These are phyloP conservation scores for Saposhnikovia divaricata DNA, from an alignment of 129 eudicot species.

Conservation along the genomic window DNA sequence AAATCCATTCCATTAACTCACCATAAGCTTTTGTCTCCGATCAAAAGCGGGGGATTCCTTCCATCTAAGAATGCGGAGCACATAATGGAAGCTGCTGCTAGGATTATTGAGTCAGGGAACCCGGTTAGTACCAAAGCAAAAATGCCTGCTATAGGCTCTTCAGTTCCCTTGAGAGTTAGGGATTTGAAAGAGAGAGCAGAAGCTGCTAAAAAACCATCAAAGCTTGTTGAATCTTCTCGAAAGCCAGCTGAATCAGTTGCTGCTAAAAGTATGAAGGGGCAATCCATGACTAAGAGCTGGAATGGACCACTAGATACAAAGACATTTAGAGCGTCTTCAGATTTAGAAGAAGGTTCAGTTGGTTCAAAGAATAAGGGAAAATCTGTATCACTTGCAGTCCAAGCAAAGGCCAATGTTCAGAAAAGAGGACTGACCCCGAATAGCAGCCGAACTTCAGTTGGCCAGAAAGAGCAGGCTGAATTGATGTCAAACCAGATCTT, in stretches of 20 bases:
- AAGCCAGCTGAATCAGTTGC: constrained; percentile 41
- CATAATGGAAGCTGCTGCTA: constrained; percentile 91
- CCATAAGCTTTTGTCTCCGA: constrained; percentile 78
- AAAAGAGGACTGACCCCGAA: constrained; percentile 55
- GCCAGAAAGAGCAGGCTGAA: constrained; percentile 28
- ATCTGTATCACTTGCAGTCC: constrained; percentile 83
- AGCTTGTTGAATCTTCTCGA: constrained; percentile 37
- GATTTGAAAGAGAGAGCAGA: constrained; percentile 58
- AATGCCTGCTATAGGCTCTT: constrained; percentile 42
- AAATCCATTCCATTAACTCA: constrained; percentile 74
- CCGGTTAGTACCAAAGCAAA: constrained; percentile 21
- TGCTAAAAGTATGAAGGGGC: constrained; percentile 51
- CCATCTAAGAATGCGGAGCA: constrained; percentile 57
- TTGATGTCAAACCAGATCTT: constrained; percentile 21
- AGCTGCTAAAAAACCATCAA: constrained; percentile 38
- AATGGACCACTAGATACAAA: constrained; percentile 46
- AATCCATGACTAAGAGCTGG: constrained; percentile 66
- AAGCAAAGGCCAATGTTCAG: constrained; percentile 91
- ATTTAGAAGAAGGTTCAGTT: constrained; percentile 32
- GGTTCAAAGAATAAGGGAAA: constrained; percentile 37
- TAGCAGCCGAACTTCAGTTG: constrained; percentile 16
- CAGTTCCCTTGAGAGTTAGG: constrained; percentile 59
- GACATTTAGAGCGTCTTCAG: constrained; percentile 29
- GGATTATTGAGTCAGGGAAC: constrained; percentile 44
- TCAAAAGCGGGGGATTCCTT: constrained; percentile 47